A percentile compares a stretch with the other conserved stretches of the same genome.
Conservation (phyloP, 805 yeast genomes). For the Ogataea corticis region DNA sequence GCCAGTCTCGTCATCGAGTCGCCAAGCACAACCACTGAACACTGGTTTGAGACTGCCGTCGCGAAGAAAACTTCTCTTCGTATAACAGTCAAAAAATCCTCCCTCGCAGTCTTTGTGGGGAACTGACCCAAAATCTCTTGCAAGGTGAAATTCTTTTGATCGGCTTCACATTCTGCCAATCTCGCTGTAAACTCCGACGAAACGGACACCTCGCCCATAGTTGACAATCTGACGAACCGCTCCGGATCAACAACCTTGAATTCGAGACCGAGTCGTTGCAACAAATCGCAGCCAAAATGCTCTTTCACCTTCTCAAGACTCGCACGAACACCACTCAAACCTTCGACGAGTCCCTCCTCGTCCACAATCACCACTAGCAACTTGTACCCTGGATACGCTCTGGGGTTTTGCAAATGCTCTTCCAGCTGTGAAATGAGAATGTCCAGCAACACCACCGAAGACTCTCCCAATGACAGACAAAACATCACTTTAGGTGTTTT, state of each 20-base stretch:
- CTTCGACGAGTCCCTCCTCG: slow-evolving; percentile 31
- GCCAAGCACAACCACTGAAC: slow-evolving; percentile 67
- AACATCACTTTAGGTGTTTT: slow-evolving; percentile 49
- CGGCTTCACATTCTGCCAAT: slow-evolving; percentile 9
- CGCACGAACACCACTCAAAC: not conserved
- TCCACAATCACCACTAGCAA: slow-evolving; percentile 53
- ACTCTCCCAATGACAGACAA: slow-evolving; percentile 64
- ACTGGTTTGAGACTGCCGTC: slow-evolving; percentile 44
- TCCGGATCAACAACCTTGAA: slow-evolving; percentile 45
- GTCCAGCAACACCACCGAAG: slow-evolving; percentile 70
- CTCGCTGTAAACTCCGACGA: slow-evolving; percentile 31
- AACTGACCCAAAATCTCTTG: slow-evolving; percentile 39
- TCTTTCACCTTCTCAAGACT: slow-evolving; percentile 10
- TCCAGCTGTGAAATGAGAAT: slow-evolving; percentile 58
- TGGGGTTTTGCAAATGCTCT: slow-evolving; percentile 58
- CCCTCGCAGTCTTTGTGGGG: slow-evolving; percentile 59
- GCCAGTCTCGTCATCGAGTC: slow-evolving; percentile 84
- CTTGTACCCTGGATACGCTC: slow-evolving; percentile 69
- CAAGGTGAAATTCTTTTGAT: slow-evolving; percentile 19
- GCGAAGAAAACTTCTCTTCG: slow-evolving; percentile 46
- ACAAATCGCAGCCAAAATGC: slow-evolving; percentile 15
- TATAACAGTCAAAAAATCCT: slow-evolving; percentile 58
- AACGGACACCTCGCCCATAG: slow-evolving; percentile 36
- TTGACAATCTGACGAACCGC: slow-evolving; percentile 36
- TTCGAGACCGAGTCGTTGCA: slow-evolving; percentile 35